Conservation (phyloP, 106 monocot genomes). For the Phalaenopsis aphrodite region DNA sequence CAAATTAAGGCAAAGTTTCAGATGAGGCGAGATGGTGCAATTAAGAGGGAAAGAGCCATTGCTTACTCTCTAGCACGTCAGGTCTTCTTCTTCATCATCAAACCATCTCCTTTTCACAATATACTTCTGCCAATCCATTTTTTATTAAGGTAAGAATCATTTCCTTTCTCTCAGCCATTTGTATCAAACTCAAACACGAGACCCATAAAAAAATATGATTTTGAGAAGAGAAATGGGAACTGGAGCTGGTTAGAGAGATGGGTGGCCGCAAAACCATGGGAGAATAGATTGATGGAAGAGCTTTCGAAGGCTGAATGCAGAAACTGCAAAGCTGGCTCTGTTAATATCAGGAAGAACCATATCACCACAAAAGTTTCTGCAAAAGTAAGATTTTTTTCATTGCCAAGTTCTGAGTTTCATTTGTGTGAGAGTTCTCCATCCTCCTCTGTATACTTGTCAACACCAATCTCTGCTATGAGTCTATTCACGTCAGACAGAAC, state of each 20-base stretch:
- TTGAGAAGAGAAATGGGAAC: constrained; percentile 12
- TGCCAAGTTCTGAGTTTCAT: constrained; percentile 33
- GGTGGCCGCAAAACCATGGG: constrained; percentile 69
- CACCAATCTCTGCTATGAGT: constrained; percentile 23
- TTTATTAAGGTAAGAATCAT: too few species aligned
- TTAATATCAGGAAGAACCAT: constrained; percentile 48
- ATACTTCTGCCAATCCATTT: too few species aligned
- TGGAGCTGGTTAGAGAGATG: constrained; percentile 60
- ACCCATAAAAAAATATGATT: constrained; percentile 20
- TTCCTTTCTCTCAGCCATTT: too few species aligned
- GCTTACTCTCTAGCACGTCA: constrained; percentile 56
- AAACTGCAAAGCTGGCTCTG: constrained; percentile 21
- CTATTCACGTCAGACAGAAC: constrained; percentile 23
- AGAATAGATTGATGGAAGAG: constrained; percentile 44
- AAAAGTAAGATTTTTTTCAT: constrained; percentile 24
- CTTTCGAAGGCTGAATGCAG: constrained; percentile 8
- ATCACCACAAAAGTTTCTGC: constrained; percentile 41
- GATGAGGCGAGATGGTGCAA: constrained; percentile 55
- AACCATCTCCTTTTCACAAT: background rate
- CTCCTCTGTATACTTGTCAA: constrained; percentile 29
- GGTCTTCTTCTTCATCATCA: constrained; percentile 11
- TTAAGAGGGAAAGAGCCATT: constrained; percentile 73
- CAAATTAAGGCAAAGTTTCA: constrained; percentile 57
- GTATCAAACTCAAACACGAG: constrained; percentile 12
- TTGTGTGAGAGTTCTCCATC: constrained; percentile 36